Evolutionary conservation across 2,329 filamentous ascomycete species (phyloP), one percentile per base, ranked within the genome.

Genomic region (Chalaropsis thielavioides): DNA sequence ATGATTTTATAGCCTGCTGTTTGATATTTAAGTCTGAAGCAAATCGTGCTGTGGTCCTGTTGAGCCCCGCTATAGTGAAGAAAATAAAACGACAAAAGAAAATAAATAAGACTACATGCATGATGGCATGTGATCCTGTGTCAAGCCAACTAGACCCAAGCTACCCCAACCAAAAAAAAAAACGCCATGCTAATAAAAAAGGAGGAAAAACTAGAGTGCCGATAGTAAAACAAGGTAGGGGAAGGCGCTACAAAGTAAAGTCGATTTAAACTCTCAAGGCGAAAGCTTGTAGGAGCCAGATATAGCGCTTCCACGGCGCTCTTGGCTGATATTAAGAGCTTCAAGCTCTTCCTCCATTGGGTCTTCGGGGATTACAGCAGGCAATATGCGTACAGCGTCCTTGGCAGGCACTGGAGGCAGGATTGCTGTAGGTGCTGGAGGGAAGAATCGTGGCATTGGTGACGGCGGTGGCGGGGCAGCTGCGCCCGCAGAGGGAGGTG

Each of bases 361-460:
- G 38, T 67, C 65, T 24, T 67, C 65, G 24, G 43, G 46, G 44
- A 67, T 67, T 17, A 67, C 65, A 49, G 41, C 65, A 31, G 59
- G 65, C 38, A 67, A 13, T 13, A 54, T 63, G 17, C 65, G 62
- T 24, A 46, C 41, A 38, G 46, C 1, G 49, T 67, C 63, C 49
- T 67, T 67, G n/a, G 24, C 24, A 27, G 62, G 65, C 6, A 58
- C 38, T 38, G 64, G 31, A 7, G 61, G 51, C 7, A 61, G 41
- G n/a, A 54, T 44, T 35, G 49, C 22, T 35, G 51, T 58, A 2
- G 61, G 49, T 24, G 40, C 49, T 6, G 24, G 24, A 38, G 59
- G 31, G 15, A 65, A 40, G 11, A 40, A 46, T 35, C 35, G 35
- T 8, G 46, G 54, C 58, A 56, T 38, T 3, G 63, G 40, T n/a